phyloP scores from a whole-genome alignment of 352 stramenopile genomes.

The Pythium aristosporum region DNA sequence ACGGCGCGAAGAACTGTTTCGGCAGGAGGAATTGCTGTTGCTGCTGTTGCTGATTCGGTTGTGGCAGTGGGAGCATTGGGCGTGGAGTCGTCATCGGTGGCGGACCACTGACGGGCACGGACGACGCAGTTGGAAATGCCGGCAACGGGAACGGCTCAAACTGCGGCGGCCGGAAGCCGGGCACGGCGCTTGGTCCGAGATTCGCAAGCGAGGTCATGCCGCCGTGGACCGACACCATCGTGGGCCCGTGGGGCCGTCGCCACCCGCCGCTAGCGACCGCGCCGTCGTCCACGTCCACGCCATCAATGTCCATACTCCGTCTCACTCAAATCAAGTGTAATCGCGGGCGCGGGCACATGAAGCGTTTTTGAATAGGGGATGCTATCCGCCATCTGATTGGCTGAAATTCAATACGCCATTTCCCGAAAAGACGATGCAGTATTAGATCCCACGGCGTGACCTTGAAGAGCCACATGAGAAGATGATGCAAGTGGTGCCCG shows the following conservation, averaged over 20 bases:
- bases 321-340: background rate
- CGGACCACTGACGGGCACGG: background rate
- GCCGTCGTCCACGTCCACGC: conserved; percentile 17
- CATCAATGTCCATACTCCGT: conserved; percentile 26
- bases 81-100: background rate
- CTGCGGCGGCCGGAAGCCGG: background rate
- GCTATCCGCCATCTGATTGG: conserved; percentile 2
- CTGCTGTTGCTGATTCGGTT: background rate
- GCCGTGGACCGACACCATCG: background rate
- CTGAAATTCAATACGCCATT: background rate
- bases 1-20: background rate
- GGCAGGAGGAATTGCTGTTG: background rate
- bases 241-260: background rate
- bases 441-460: background rate
- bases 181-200: background rate
- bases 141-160: background rate
- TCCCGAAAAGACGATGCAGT: background rate
- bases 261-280: conserved; percentile 11
- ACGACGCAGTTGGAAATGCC: background rate
- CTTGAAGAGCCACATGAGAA: background rate
- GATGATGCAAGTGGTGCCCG: conserved; percentile 1
- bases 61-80: background rate
- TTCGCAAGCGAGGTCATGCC: background rate
- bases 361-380: background rate
- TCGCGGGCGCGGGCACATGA: background rate